Evolutionary conservation across 1,139 yeast genomes (phyloP).

Genomic region (Arxiozyma bovina): DNA sequence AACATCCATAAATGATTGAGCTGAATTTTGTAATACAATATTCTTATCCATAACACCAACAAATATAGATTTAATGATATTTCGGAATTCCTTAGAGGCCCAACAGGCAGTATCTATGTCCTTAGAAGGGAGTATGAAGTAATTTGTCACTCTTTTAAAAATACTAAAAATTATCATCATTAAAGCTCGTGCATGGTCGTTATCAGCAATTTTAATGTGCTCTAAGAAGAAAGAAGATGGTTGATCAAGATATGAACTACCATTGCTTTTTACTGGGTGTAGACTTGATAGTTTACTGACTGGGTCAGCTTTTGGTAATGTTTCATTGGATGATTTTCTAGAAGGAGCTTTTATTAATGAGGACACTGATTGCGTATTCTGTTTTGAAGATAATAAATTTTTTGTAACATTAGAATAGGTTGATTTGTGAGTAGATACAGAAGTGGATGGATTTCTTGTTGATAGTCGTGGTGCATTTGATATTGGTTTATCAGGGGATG

Average conservation of each 20-base stretch:
- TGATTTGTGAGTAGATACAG: constrained; percentile 5
- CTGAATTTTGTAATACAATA: constrained; percentile 17
- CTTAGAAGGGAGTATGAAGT: constrained; percentile 20
- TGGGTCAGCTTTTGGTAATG: constrained; percentile 6
- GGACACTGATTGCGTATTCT: constrained; percentile 1
- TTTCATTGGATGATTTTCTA: constrained; percentile 22
- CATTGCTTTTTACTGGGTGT: background rate
- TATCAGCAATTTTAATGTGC: constrained; percentile 4
- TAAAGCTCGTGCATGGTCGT: constrained; percentile 25
- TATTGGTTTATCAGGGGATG: constrained; percentile 1
- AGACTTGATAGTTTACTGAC: constrained; percentile 4
- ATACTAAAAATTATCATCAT: constrained; percentile 28
- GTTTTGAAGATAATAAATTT: constrained; percentile 17
- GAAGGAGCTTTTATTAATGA: constrained; percentile 8
- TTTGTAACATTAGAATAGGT: background rate
- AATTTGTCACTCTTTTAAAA: constrained; percentile 25
- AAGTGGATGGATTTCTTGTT: constrained; percentile 3
- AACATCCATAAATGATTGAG: constrained; percentile 18
- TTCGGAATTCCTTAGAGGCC: constrained; percentile 19
- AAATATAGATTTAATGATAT: constrained; percentile 22
- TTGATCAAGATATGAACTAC: background rate
- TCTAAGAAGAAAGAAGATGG: background rate
- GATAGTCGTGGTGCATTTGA: constrained; percentile 3
- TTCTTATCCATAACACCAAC: constrained; percentile 21
- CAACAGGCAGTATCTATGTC: constrained; percentile 15